Evolutionary conservation across 768 basidiomycete genomes (phyloP), one percentile per base, ranked within the genome.

Genomic region (Boletus subparvulus): DNA sequence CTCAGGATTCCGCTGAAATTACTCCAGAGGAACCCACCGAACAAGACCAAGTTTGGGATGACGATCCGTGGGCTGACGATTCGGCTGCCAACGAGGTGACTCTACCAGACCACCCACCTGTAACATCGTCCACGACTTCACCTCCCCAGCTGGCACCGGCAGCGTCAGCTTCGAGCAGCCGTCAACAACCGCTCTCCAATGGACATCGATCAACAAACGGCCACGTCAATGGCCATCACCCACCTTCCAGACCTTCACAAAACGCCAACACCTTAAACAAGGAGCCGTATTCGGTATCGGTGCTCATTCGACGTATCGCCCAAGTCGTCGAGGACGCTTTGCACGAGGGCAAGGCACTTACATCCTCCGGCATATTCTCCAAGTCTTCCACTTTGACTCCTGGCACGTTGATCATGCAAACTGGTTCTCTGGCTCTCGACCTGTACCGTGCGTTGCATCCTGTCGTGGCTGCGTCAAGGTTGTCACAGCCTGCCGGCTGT

Each of bases 391-490:
- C 62, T 30, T 69, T 63, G 2, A 58, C 73, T 3, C 79, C 82
- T 19, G 87, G 88, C 11, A 75, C 72, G 2, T 73, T 86, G 21
- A 76, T 94, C 26, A 65, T 82, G 43, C 81, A 86, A 60, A 78
- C 87, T 1, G 80, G 87, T 17, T 75, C 83, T 3, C 80, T 86
- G 17, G 77, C 86, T 3, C 76, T 96, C 52, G 93, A 95, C 52
- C 74, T 97, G 10, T 90, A 86, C 72, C 81, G 88, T 43, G 90
- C 91, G 2, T 69, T 97, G 26, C 85, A 90, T 67, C 92, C 92
- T 13, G 78, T 89, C 37, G 78, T 78, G 35, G 84, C 83, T 56
- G 70, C 75, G 1, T 63, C 75, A 37, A 74, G 77, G 44, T 70
- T 90, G 32, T 69, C 77, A 37, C 74, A 79, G 0, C 74, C 86